phyloP scores from a whole-genome alignment of 371 early-diverging fungal genomes.

The Mortierella sp. region DNA sequence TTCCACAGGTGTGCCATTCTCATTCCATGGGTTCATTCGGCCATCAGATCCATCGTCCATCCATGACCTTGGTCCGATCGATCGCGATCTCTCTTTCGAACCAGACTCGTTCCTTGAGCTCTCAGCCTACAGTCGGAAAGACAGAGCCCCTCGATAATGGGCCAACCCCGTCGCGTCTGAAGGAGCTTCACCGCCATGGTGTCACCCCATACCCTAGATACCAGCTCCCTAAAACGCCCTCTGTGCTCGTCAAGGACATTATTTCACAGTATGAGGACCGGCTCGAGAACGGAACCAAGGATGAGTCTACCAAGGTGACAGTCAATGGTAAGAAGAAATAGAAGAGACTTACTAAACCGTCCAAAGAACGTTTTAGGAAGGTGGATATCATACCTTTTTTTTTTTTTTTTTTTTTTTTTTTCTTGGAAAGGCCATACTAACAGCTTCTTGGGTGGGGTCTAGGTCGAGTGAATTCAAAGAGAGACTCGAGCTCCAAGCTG shows the following conservation, averaged over 20 bases:
- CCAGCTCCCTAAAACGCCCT: conserved; percentile 18
- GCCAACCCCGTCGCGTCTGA: conserved; percentile 12
- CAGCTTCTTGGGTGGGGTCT: conserved; percentile 44
- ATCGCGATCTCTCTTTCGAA: too few relatives aligned
- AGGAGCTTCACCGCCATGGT: conserved; percentile 23
- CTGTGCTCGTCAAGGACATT: conserved; percentile 22
- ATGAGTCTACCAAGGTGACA: conserved; percentile 26
- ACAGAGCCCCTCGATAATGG: too few relatives aligned
- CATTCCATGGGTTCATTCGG: too few relatives aligned
- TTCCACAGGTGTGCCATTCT: too few relatives aligned
- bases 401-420: too few relatives aligned
- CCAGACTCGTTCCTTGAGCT: too few relatives aligned
- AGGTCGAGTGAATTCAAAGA: conserved; percentile 72
- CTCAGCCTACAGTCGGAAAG: too few relatives aligned
- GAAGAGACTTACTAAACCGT: not conserved
- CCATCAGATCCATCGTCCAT: too few relatives aligned
- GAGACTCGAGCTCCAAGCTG: conserved; percentile 79
- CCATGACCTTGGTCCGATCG: too few relatives aligned
- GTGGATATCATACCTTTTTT: not conserved
- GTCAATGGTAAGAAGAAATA: conserved; percentile 17
- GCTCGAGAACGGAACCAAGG: conserved; percentile 30
- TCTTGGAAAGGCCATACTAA: not conserved
- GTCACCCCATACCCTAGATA: conserved; percentile 46
- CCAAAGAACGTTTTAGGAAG: not conserved
- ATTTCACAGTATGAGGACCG: conserved; percentile 22